Percentiles rank a stretch among this genome's conserved stretches.
These are phyloP conservation scores for Cyamopsis tetragonoloba DNA, from an alignment of 306 rosid genomes.

Conservation along the genomic window DNA sequence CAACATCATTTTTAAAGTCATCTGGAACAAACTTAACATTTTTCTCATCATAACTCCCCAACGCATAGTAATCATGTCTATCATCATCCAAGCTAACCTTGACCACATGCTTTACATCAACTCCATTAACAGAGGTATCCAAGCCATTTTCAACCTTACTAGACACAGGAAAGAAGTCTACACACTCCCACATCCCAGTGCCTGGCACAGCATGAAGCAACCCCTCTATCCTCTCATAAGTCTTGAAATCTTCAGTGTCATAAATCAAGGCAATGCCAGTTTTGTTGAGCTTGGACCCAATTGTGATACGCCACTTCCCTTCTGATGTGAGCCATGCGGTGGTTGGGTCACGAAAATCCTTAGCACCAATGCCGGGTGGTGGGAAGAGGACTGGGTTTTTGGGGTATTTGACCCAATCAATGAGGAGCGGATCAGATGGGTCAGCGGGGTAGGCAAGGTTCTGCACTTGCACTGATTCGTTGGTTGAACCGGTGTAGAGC, in stretches of 20 bases:
- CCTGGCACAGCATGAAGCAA: slow-evolving; percentile 54
- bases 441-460: slow-evolving; percentile 75
- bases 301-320: slow-evolving; percentile 67
- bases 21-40: slow-evolving; percentile 51
- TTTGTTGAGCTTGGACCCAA: slow-evolving; percentile 65
- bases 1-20: slow-evolving; percentile 54
- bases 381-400: slow-evolving; percentile 71
- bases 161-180: slow-evolving; percentile 73
- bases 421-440: slow-evolving; percentile 63
- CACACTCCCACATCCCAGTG: slow-evolving; percentile 96
- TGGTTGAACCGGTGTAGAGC: slow-evolving; percentile 88
- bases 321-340: slow-evolving; percentile 80
- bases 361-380: slow-evolving; percentile 47
- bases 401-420: slow-evolving; percentile 65
- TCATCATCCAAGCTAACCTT: slow-evolving; percentile 79
- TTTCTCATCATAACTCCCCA: slow-evolving; percentile 70
- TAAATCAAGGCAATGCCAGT: slow-evolving; percentile 72
- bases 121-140: slow-evolving; percentile 56
- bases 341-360: slow-evolving; percentile 91
- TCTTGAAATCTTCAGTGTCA: slow-evolving; percentile 66
- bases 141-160: slow-evolving; percentile 34
- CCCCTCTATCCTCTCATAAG: slow-evolving; percentile 44
- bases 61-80: slow-evolving; percentile 69
- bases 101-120: slow-evolving; percentile 61
- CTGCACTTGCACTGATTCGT: slow-evolving; percentile 70